Conservation (phyloP, 169 alveolate genomes). For the Cyclospora cayetanensis region DNA sequence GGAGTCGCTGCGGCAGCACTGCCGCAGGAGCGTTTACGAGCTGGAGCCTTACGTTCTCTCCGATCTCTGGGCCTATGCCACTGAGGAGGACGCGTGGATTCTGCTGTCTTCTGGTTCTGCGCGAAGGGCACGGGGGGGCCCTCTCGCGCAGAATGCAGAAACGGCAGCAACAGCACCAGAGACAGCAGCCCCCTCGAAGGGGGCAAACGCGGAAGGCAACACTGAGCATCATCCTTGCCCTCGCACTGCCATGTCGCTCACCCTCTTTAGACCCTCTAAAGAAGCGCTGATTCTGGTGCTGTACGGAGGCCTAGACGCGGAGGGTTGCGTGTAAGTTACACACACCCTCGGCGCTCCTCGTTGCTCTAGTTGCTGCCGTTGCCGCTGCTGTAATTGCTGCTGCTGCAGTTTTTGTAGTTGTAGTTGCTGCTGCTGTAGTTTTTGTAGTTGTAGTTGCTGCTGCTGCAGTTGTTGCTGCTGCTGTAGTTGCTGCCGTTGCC, state of each 20-base stretch:
- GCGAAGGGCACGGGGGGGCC: too few species aligned
- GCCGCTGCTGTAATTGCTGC: slow-evolving; percentile 24
- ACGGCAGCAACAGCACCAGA: neutral
- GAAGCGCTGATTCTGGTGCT: neutral
- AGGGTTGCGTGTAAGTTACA: neutral
- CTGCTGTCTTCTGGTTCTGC: neutral
- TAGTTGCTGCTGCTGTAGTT: neutral
- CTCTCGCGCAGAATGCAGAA: too few species aligned
- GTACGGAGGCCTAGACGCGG: slow-evolving; percentile 7
- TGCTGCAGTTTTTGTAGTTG: neutral
- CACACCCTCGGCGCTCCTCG: too few species aligned
- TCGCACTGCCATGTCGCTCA: neutral
- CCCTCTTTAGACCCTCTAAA: neutral
- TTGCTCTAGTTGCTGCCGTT: too few species aligned
- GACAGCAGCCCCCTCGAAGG: neutral
- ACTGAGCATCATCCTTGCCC: neutral
- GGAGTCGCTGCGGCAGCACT: neutral
- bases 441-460: neutral
- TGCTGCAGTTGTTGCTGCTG: slow-evolving; percentile 14
- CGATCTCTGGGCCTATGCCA: neutral
- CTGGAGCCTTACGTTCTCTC: neutral
- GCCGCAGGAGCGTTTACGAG: neutral
- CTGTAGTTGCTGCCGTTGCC: neutral
- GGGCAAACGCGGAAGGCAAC: neutral
- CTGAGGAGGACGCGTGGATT: neutral